Evolutionary conservation across 768 basidiomycete genomes (phyloP).

Genomic region (Tubosaeta brunneosetosa): DNA sequence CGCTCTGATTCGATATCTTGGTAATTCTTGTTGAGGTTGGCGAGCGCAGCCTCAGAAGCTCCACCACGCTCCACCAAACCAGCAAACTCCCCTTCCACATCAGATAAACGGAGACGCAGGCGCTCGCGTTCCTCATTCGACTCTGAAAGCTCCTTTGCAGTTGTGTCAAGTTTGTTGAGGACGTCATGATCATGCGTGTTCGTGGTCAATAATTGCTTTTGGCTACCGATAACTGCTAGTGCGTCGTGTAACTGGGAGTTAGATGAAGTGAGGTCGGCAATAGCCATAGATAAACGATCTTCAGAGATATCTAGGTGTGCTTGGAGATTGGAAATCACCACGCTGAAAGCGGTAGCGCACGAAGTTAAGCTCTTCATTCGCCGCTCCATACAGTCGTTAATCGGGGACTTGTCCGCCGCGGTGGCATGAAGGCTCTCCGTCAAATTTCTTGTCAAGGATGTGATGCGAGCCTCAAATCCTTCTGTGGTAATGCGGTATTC

Average conservation of each 20-base stretch:
- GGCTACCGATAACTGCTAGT: constrained; percentile 16
- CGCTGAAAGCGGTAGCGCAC: constrained; percentile 32
- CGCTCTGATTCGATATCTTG: constrained; percentile 62
- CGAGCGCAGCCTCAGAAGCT: constrained; percentile 33
- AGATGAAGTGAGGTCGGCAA: constrained; percentile 13
- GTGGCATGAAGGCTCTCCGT: constrained; percentile 20
- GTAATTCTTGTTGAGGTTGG: constrained; percentile 41
- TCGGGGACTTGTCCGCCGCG: not conserved
- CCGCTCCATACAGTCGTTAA: constrained; percentile 6
- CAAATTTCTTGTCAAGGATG: constrained; percentile 25
- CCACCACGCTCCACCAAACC: constrained; percentile 32
- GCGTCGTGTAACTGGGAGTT: constrained; percentile 14
- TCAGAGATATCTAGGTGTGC: constrained; percentile 24
- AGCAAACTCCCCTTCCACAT: constrained; percentile 31
- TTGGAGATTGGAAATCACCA: constrained; percentile 40
- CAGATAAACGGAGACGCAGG: constrained; percentile 30
- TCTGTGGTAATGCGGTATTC: constrained; percentile 65
- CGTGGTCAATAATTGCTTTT: constrained; percentile 11
- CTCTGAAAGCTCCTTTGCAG: constrained; percentile 34
- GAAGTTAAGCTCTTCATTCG: constrained; percentile 30
- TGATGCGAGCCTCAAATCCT: constrained; percentile 50
- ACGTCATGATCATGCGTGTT: constrained; percentile 21
- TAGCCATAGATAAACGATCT: constrained; percentile 6
- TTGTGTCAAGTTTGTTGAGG: constrained; percentile 30
- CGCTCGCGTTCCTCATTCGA: constrained; percentile 20